Evolutionary conservation across 495 filamentous ascomycete genomes (phyloP).

Genomic region (Pyrenula aspistea): DNA sequence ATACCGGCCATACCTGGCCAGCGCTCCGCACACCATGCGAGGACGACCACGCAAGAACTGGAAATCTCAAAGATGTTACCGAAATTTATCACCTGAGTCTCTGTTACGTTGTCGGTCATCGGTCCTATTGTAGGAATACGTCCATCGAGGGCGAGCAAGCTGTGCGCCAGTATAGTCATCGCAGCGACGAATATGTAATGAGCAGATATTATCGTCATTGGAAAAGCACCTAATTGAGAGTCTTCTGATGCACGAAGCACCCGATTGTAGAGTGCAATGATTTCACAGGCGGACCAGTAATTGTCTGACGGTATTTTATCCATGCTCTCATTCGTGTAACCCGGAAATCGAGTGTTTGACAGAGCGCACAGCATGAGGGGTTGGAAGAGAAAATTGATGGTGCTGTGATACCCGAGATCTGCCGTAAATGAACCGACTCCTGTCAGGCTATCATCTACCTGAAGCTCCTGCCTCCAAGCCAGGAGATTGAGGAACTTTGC

Average conservation of each 20-base stretch:
- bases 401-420: neutral
- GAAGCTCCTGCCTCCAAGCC: neutral
- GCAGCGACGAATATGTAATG: neutral
- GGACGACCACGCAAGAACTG: neutral
- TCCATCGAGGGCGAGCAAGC: neutral
- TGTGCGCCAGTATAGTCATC: neutral
- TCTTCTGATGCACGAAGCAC: neutral
- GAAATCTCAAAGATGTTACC: neutral
- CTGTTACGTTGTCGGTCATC: neutral
- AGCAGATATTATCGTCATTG: neutral
- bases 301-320: neutral
- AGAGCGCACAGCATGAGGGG: neutral
- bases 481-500: neutral
- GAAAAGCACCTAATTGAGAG: neutral
- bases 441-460: neutral
- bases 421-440: neutral
- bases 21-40: neutral
- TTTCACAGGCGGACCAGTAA: neutral
- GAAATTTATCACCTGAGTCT: neutral
- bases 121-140: neutral
- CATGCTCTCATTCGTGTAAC: neutral
- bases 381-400: neutral
- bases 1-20: neutral
- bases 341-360: neutral
- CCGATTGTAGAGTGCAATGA: neutral